Base-by-base conservation (phyloP, 1,284 basidiomycete genomes). In the Ustilago lituana region DNA sequence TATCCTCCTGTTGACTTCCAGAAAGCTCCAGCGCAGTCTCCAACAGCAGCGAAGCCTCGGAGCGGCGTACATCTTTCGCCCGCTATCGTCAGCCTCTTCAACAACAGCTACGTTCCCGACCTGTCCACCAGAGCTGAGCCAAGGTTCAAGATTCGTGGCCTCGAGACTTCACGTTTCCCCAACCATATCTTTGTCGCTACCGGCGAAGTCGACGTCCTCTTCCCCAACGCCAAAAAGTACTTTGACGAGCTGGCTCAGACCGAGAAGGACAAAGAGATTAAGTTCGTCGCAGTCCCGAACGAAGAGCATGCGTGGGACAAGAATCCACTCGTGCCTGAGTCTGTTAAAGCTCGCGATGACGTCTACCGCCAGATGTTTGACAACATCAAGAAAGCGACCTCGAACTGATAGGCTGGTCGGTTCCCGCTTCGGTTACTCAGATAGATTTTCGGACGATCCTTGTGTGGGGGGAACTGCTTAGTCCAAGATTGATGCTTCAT, bases 291-390 rank as follows among this genome's bases (percentile, higher is more conserved):
- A 5, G 60, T 78, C 15, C 44, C 50, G 8, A 45, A 52, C 20
- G 77, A 76, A 20, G 77, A 73, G 11, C 78, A 80, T 26, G 77
- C 53, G 1, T 80, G 76, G 49, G 78, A 80, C 57, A 78, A 80
- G 64, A 46, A 40, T 9, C 55, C 58, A 6, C 37, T 55, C n/a
- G 45, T 43, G 22, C 54, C 58, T 9, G 65, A 68, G 29, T 62
- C 58, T 12, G 45, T 68, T 29, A 15, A 50, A 14, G 44, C 65
- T 1, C 49, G 65, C 29, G 65, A 68, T 38, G 41, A 59, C 10
- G 45, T 35, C 8, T 68, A 68, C 36, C 39, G 44, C 2, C 24
- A 53, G 36, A 62, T 62, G 54, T 55, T 62, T 33, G 50, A 62
- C 31, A 62, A 54, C 43, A 43, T 68, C 33, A 49, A 41, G 24